Evolutionary conservation across 345 rosid genomes (phyloP).

Genomic region (Corymbia maculata): DNA sequence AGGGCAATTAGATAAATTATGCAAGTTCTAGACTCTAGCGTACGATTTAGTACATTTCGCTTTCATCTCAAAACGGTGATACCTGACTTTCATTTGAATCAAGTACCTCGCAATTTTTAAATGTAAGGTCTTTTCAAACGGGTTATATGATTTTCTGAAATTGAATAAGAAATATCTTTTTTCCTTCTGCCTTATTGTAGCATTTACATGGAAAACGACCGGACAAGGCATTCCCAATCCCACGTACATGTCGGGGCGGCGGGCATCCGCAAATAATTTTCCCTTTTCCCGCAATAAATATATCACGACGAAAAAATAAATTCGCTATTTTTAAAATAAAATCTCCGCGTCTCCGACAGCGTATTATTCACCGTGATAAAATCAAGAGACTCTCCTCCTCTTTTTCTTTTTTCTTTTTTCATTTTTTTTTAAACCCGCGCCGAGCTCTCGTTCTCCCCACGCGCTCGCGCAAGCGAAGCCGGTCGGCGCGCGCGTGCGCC

Average conservation of each 20-base stretch:
- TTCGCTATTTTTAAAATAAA: neutral
- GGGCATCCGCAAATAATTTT: neutral
- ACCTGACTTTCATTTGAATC: neutral
- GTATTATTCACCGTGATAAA: neutral
- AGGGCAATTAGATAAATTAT: neutral
- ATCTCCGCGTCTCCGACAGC: neutral
- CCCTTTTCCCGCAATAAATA: neutral
- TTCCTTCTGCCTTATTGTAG: neutral
- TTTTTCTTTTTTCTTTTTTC: fast-evolving
- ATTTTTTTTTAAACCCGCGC: neutral
- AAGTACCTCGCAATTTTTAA: neutral
- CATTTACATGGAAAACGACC: neutral
- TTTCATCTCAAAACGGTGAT: too few relatives aligned
- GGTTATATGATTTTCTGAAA: neutral
- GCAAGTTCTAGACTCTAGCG: neutral
- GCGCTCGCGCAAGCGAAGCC: neutral
- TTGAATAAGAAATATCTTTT: neutral
- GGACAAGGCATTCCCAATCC: neutral
- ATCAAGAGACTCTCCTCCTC: neutral
- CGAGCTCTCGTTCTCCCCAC: neutral
- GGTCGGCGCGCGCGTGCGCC: neutral
- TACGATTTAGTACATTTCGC: neutral
- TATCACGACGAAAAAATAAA: neutral
- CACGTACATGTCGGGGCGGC: neutral
- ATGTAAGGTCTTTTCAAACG: neutral